Evolutionary conservation across 169 alveolate genomes (phyloP), one percentile per base, ranked within the genome.

Genomic region (Plasmodium fragile): DNA sequence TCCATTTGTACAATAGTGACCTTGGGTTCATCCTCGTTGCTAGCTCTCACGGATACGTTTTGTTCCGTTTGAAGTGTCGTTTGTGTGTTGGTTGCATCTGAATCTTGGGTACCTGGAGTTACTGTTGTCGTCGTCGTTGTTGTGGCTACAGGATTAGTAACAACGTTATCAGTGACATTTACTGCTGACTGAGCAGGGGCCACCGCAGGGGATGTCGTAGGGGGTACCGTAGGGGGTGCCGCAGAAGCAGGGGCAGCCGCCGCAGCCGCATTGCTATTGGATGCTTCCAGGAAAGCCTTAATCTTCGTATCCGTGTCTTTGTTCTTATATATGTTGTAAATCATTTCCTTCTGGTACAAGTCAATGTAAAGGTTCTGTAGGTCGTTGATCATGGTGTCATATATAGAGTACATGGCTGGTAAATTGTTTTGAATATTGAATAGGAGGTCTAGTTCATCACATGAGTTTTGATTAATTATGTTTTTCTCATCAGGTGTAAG

Each of bases 321-420:
- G 28, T 52, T 30, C 43, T 85, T 72, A 53, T 85, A 55, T 73
- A 85, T 49, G 65, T 69, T 73, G 18, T 75, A 85, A 55, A 85
- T 0, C 80, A 85, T 72, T 73, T 85, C 93, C 18, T 85, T 85
- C 43, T 85, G 28, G 65, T 73, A 73, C 30, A 85, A n/a, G 30
- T 85, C 72, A n/a, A 30, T 18, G 30, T 73, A 75, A 1, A 45
- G 25, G 41, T 75, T 41, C 79, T 53, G 87, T 8, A 85, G 13
- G 30, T 10, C 70, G 41, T 45, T 36, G 80, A 0, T 55, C 41
- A 75, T 0, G 22, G 49, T 52, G 13, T 85, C 93, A 85, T 34
- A 85, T 22, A 85, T 7, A 0, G 93, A 85, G 65, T 85, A 85
- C 93, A 85, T 85, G 11, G 49, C 79, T 32, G 73, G 85, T 34